Conservation (phyloP, 78 protist species). For the Protostelium mycophagum region DNA sequence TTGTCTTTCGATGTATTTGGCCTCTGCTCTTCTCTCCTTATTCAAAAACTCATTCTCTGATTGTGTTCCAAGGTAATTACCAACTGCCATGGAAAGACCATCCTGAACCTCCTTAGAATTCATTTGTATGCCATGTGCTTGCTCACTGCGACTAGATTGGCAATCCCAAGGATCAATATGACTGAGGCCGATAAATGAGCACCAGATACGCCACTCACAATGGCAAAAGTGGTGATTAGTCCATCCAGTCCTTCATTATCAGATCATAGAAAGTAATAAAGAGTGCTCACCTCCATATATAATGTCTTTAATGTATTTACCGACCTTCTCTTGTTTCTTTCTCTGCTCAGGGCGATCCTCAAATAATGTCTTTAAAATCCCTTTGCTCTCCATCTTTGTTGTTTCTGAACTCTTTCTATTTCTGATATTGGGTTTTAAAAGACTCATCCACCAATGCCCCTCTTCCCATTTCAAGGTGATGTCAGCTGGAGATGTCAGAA, state of each 20-base stretch:
- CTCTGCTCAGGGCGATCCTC: background rate
- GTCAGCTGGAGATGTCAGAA: too few species aligned
- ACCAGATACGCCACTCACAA: slow-evolving; percentile 42
- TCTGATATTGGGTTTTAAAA: too few species aligned
- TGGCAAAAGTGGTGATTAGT: slow-evolving; percentile 59
- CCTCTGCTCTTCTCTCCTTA: background rate
- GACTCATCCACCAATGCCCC: too few species aligned
- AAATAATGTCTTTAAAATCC: too few species aligned
- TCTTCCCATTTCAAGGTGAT: too few species aligned
- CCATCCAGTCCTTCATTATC: slow-evolving; percentile 68
- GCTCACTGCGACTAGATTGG: slow-evolving; percentile 27
- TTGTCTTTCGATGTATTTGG: slow-evolving; percentile 8
- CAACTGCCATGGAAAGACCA: slow-evolving; percentile 45
- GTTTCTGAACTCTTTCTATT: too few species aligned
- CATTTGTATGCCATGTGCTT: background rate
- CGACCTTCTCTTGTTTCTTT: background rate
- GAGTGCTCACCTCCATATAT: slow-evolving; percentile 34
- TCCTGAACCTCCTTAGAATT: background rate
- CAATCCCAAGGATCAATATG: slow-evolving; percentile 26
- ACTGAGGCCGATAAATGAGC: background rate
- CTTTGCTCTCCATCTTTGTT: too few species aligned
- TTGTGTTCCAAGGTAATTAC: slow-evolving; percentile 14
- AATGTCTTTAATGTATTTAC: slow-evolving; percentile 19
- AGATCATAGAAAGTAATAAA: too few species aligned
- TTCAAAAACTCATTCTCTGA: slow-evolving; percentile 19